A percentile compares a stretch with the other conserved stretches of the same genome.
phyloP scores from a whole-genome alignment of 2,329 filamentous ascomycete genomes.

The Bipolaris victoriae region DNA sequence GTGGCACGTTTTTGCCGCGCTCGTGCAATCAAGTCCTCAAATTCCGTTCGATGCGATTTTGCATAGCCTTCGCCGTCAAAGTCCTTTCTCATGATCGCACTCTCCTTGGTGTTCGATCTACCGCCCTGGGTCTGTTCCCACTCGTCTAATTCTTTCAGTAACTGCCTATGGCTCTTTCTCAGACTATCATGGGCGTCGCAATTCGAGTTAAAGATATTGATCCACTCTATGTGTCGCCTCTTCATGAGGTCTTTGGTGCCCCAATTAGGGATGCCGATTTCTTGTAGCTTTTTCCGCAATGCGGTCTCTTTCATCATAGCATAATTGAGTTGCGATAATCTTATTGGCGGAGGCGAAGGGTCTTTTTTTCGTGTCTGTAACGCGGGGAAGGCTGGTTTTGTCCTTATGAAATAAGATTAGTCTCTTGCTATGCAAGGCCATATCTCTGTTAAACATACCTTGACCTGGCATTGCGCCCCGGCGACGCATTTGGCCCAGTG shows the following conservation, averaged over 20 bases:
- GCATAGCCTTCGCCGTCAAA: constrained; percentile 84
- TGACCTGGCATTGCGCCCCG: constrained; percentile 38
- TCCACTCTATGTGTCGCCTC: constrained; percentile 86
- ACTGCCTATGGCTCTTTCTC: constrained; percentile 67
- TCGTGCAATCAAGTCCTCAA: constrained; percentile 77
- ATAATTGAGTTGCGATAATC: constrained; percentile 80
- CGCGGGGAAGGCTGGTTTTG: constrained; percentile 28
- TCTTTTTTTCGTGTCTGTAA: constrained; percentile 41
- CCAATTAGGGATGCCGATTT: constrained; percentile 75
- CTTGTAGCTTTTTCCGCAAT: constrained; percentile 79
- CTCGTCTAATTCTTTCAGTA: constrained; percentile 78
- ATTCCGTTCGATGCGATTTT: constrained; percentile 73
- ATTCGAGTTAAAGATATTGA: constrained; percentile 96
- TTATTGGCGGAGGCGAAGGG: constrained; percentile 48
- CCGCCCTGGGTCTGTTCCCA: constrained; percentile 88
- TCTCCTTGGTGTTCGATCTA: constrained; percentile 50
- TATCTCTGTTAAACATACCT: constrained; percentile 29
- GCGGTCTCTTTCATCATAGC: constrained; percentile 80
- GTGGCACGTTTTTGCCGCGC: constrained; percentile 65
- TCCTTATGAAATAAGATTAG: constrained; percentile 25
- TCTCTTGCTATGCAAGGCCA: background rate
- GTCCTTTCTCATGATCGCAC: constrained; percentile 77
- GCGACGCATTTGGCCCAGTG: constrained; percentile 49
- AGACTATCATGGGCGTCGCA: constrained; percentile 77
- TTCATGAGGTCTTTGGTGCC: constrained; percentile 75